A percentile compares a stretch with the other conserved stretches of the same genome.
Conservation (phyloP, 2,329 filamentous ascomycete species). For the Rhinocladiella mackenziei region DNA sequence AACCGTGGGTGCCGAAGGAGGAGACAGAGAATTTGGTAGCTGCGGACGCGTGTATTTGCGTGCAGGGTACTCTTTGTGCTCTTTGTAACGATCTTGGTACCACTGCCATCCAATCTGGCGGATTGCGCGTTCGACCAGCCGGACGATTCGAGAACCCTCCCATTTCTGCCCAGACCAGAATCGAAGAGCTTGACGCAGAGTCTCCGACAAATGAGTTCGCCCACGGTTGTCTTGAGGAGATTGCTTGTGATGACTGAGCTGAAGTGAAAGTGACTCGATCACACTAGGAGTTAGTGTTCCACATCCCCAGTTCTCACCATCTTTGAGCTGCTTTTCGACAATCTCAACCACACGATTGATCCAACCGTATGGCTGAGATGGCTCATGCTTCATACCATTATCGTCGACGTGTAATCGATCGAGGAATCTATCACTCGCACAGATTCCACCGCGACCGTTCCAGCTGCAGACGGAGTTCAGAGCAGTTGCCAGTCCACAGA, state of each 20-base stretch:
- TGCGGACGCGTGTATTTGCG: conserved; percentile 67
- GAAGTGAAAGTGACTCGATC: conserved; percentile 51
- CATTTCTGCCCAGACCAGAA: conserved; percentile 71
- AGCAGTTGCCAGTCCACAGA: conserved; percentile 90
- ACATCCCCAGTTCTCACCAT: conserved; percentile 81
- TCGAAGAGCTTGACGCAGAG: conserved; percentile 38
- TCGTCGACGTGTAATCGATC: conserved; percentile 95
- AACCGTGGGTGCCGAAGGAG: conserved; percentile 88
- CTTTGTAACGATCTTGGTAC: conserved; percentile 78
- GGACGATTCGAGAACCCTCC: conserved; percentile 82
- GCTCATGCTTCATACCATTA: conserved; percentile 73
- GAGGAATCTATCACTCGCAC: conserved; percentile 65
- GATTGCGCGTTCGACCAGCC: conserved; percentile 79
- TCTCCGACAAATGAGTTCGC: conserved; percentile 25
- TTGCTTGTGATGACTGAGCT: conserved; percentile 39
- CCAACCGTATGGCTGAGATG: conserved; percentile 67
- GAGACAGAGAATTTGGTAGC: conserved; percentile 66
- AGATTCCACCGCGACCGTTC: conserved; percentile 80
- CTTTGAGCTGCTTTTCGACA: conserved; percentile 78
- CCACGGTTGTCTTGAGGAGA: conserved; percentile 9
- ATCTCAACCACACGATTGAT: conserved; percentile 88
- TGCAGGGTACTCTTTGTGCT: conserved; percentile 52
- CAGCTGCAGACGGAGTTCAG: conserved; percentile 96
- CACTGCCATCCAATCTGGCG: conserved; percentile 73
- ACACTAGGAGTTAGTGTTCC: conserved; percentile 58